Evolutionary conservation across 1,139 yeast species (phyloP), one percentile per base, ranked within the genome.

Genomic region (Geotrichum candidum): DNA sequence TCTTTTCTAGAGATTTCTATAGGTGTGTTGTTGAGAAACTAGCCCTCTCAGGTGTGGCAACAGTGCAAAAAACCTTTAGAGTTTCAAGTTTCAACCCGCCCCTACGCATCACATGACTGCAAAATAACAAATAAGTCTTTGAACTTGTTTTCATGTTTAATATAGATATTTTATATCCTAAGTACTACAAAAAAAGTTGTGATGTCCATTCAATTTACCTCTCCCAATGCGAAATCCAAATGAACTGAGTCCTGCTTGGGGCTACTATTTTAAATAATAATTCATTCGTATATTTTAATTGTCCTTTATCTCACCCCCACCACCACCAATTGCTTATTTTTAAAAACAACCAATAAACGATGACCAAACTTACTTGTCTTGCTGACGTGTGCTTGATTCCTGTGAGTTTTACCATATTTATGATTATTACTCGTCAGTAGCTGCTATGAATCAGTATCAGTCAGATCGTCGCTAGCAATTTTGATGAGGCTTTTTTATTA

Each of bases 321-420:
- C 35, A 25, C 35, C 23, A 27, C 53, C 35, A 51, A 1, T 27
- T 27, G 31, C 22, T 27, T 15, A 41, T n/a, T 41, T 41, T 41
- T 6, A 15, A 41, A 11, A 18, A 18, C 46, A 41, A 51, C 25
- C n/a, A 51, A 25, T 18, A 51, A 31, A 68, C 48, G 53, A 79
- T 78, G 75, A 84, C 87, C 9, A 78, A 78, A 45, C 72, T 88
- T 18, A 82, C 82, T 67, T 88, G 95, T 73, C 77, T 88, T 58
- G 96, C 95, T 2, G 96, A 90, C 70, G 84, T 90, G 29, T 89
- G 96, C 69, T 77, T 89, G 69, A 84, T 89, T 64, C 96, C 96
- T 51, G 85, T 83, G 74, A 61, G 84, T 77, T 53, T 13, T 29
- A 45, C 38, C 35, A n/a, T 31, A n/a, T 18, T 18, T 41, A n/a